A percentile compares a stretch with the other conserved stretches of the same genome.
Evolutionary conservation across 2,329 filamentous ascomycete species (phyloP).

Genomic region (Phialocephala sp.): DNA sequence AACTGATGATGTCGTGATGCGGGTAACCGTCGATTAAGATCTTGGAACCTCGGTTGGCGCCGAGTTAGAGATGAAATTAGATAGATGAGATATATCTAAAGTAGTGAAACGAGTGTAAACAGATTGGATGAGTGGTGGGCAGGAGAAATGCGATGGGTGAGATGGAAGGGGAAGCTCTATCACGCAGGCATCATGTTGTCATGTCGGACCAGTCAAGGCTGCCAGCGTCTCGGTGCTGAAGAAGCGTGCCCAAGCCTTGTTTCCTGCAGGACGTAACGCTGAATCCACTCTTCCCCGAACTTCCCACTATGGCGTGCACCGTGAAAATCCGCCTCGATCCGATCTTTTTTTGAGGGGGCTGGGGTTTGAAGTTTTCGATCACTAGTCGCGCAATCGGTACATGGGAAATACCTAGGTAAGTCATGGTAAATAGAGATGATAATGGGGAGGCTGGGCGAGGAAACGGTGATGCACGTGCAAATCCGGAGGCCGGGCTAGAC

Average conservation of each 20-base stretch:
- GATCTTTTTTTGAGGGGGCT: not conserved
- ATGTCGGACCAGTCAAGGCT: no score
- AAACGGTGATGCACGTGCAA: not conserved
- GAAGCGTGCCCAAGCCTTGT: not conserved
- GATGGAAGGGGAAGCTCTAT: not conserved
- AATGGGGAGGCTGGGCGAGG: not conserved
- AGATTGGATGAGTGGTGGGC: not conserved
- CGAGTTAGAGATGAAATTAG: slow-evolving; percentile 1
- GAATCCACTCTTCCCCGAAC: slow-evolving; percentile 1
- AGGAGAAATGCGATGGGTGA: not conserved
- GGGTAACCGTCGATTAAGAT: slow-evolving; percentile 4
- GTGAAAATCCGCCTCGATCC: slow-evolving; percentile 1
- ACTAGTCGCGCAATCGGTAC: not conserved
- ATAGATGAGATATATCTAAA: not conserved
- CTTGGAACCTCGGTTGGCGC: not conserved
- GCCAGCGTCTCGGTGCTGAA: not conserved
- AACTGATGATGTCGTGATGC: slow-evolving; percentile 2
- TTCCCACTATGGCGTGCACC: slow-evolving; percentile 1
- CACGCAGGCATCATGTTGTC: slow-evolving; percentile 5
- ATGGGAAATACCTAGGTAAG: slow-evolving; percentile 1
- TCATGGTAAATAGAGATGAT: not conserved
- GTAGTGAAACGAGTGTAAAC: not conserved
- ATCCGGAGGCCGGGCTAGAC: not conserved
- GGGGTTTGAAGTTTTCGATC: not conserved
- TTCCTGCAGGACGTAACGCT: not conserved